Percentiles rank a stretch among this genome's conserved stretches.
Conservation (phyloP, 2,329 filamentous ascomycete genomes). For the Cercospora sp. region DNA sequence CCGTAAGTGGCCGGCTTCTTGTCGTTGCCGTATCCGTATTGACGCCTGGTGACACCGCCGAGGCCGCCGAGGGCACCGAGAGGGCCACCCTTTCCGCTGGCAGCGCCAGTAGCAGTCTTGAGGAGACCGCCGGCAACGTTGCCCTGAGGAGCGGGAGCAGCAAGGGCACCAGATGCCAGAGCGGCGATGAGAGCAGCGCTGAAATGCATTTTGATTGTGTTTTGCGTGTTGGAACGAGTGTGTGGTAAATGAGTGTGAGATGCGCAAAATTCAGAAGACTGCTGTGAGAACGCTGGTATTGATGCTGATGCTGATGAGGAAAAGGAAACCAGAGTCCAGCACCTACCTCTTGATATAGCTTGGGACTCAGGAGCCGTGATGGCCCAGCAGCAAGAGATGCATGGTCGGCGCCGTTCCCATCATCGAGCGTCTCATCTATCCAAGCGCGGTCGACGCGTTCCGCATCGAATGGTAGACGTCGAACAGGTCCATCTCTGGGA, state of each 20-base stretch:
- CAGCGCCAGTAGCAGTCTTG: neutral
- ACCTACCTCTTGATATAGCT: slow-evolving; percentile 2
- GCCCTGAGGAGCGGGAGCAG: neutral
- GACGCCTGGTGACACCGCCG: neutral
- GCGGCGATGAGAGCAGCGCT: slow-evolving; percentile 8
- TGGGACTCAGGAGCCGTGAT: neutral
- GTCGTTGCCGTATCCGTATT: neutral
- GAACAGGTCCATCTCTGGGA: neutral
- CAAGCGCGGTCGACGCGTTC: slow-evolving; percentile 2
- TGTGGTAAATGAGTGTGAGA: neutral
- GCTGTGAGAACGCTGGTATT: neutral
- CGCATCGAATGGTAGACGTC: neutral
- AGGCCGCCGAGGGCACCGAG: neutral
- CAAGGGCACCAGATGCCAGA: slow-evolving; percentile 2
- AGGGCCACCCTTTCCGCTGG: neutral
- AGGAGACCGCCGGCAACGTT: neutral
- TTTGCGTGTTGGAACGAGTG: slow-evolving; percentile 5
- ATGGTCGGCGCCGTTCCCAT: neutral
- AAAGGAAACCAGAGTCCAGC: neutral
- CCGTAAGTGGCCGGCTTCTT: neutral
- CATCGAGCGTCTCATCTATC: slow-evolving; percentile 1
- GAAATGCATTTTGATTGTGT: slow-evolving; percentile 9
- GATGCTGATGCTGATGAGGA: slow-evolving; percentile 10
- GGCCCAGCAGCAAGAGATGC: neutral
- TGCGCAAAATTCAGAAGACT: neutral